phyloP scores from a whole-genome alignment of 495 filamentous ascomycete genomes.

The Lepidopterella palustris region DNA sequence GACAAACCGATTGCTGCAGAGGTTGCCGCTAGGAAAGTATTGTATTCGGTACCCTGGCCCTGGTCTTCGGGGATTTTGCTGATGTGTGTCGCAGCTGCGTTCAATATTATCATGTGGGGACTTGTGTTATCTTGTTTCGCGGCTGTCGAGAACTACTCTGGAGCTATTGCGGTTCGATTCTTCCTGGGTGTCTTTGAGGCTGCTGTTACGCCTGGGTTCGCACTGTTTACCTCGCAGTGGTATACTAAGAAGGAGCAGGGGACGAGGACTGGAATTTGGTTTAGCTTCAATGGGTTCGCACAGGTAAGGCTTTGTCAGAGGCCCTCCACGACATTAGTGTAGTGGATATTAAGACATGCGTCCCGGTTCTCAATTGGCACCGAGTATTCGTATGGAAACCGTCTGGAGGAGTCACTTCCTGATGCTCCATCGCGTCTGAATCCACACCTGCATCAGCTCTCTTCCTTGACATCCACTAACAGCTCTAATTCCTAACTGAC shows the following conservation, averaged over 20 bases:
- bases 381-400: no score
- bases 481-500: no score
- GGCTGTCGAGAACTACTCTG: slow-evolving; percentile 37
- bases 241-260: slow-evolving; percentile 49
- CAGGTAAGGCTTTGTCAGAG: slow-evolving; percentile 29
- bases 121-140: slow-evolving; percentile 39
- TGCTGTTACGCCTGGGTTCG: slow-evolving; percentile 44
- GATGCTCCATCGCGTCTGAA: background rate
- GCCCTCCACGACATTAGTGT: background rate
- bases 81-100: no score
- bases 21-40: slow-evolving; percentile 54
- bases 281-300: slow-evolving; percentile 46
- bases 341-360: no score
- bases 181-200: slow-evolving; percentile 47
- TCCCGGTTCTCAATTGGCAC: no score
- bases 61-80: no score
- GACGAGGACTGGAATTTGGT: slow-evolving; percentile 44
- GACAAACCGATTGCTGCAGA: slow-evolving; percentile 52
- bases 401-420: no score
- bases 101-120: slow-evolving; percentile 43
- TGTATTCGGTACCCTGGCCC: no score
- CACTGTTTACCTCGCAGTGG: slow-evolving; percentile 45
- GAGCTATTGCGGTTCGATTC: slow-evolving; percentile 42
- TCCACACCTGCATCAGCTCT: background rate
- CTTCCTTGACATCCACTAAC: background rate